Percentiles rank a stretch among this genome's conserved stretches.
Conservation (phyloP, 805 yeast genomes). For the Metschnikowia matae region DNA sequence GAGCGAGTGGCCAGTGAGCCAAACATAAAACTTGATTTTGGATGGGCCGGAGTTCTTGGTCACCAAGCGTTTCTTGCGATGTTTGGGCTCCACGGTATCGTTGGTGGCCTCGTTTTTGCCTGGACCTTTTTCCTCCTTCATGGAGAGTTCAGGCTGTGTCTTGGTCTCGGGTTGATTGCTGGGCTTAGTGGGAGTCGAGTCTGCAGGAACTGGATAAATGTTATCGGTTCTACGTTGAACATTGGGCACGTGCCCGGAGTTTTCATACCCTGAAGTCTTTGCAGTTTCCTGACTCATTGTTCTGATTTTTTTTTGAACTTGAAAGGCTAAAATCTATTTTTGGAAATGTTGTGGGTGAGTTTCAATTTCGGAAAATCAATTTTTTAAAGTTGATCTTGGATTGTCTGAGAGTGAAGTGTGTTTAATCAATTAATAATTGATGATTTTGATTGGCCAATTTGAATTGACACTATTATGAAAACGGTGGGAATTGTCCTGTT, state of each 20-base stretch:
- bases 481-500: too few species aligned
- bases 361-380: too few species aligned
- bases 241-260: constrained; percentile 5
- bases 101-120: constrained; percentile 9
- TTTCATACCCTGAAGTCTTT: not conserved
- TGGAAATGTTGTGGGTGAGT: too few species aligned
- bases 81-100: constrained; percentile 12
- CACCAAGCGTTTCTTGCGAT: constrained; percentile 27
- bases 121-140: not conserved
- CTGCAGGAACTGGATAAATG: constrained; percentile 3
- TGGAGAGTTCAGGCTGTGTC: not conserved
- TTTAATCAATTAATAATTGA: too few species aligned
- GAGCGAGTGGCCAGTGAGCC: constrained; percentile 55
- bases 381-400: too few species aligned
- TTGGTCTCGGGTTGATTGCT: constrained; percentile 4
- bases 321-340: too few species aligned
- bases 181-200: not conserved
- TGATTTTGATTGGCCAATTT: too few species aligned
- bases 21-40: constrained; percentile 43
- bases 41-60: constrained; percentile 25
- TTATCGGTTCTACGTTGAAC: constrained; percentile 3
- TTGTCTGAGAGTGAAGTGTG: too few species aligned
- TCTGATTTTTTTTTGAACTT: too few species aligned
- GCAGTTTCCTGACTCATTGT: not conserved
- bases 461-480: too few species aligned